Evolutionary conservation across 257 asterid genomes (phyloP).

Genomic region (Solanum dulcamara): DNA sequence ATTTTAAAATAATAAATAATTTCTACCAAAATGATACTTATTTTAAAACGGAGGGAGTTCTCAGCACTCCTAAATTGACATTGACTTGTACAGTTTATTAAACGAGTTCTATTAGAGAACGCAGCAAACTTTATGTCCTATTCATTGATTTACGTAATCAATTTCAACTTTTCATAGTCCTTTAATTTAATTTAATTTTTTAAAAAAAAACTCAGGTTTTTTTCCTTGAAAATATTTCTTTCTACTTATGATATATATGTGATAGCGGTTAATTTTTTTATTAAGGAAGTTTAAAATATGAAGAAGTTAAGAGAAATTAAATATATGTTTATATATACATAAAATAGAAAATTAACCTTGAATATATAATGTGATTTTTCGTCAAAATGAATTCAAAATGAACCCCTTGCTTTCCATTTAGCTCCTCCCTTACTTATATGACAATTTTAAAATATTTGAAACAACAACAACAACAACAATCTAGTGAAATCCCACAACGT

Average conservation of each 20-base stretch:
- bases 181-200: neutral
- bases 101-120: neutral
- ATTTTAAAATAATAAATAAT: too few relatives aligned
- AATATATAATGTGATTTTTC: neutral
- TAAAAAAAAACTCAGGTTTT: neutral
- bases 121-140: neutral
- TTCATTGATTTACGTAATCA: neutral
- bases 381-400: too few relatives aligned
- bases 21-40: neutral
- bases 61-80: neutral
- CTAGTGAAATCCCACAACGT: too few relatives aligned
- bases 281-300: neutral
- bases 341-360: too few relatives aligned
- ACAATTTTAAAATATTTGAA: neutral
- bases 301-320: neutral
- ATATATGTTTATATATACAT: neutral
- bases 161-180: neutral
- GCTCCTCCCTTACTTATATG: too few relatives aligned
- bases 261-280: neutral
- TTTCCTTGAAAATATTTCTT: neutral
- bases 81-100: neutral
- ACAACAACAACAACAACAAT: too few relatives aligned
- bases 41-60: neutral
- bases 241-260: neutral
- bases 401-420: too few relatives aligned